Conservation (phyloP, 192 early-diverging fungal genomes). For the Dimargaris cristalligena region DNA sequence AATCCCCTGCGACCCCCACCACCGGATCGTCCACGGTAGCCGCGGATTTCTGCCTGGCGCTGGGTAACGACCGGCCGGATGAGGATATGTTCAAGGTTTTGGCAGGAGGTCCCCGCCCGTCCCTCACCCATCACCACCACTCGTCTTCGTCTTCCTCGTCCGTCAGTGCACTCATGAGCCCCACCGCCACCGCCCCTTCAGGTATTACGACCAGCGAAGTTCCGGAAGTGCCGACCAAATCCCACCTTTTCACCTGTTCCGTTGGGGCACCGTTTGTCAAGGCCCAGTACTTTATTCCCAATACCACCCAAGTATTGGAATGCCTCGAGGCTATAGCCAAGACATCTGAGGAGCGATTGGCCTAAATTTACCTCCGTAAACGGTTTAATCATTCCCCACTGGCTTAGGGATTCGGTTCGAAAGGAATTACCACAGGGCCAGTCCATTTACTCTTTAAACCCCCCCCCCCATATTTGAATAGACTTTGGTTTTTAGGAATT, state of each 20-base stretch:
- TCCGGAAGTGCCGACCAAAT: background rate
- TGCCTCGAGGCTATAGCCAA: conserved; percentile 12
- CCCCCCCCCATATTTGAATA: no score
- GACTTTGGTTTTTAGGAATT: no score
- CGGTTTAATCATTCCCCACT: no score
- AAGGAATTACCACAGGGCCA: no score
- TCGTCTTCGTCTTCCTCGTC: background rate
- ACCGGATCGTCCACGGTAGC: background rate
- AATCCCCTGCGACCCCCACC: background rate
- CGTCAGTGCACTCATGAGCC: background rate
- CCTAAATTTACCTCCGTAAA: no score
- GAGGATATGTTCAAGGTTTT: conserved; percentile 62
- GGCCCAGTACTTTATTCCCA: conserved; percentile 33
- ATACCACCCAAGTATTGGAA: conserved; percentile 18
- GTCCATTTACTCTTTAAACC: no score
- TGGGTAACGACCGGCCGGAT: conserved; percentile 65
- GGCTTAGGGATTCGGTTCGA: no score
- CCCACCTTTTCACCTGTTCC: conserved; percentile 29
- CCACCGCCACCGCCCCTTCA: background rate
- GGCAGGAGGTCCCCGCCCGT: background rate
- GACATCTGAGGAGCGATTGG: no score
- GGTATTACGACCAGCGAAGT: background rate
- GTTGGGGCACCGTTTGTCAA: conserved; percentile 36
- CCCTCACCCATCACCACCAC: background rate
- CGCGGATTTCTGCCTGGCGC: conserved; percentile 45